Percentiles rank a stretch among this genome's conserved stretches.
Evolutionary conservation across 352 stramenopile genomes (phyloP).

Genomic region (Pythium monospermum): DNA sequence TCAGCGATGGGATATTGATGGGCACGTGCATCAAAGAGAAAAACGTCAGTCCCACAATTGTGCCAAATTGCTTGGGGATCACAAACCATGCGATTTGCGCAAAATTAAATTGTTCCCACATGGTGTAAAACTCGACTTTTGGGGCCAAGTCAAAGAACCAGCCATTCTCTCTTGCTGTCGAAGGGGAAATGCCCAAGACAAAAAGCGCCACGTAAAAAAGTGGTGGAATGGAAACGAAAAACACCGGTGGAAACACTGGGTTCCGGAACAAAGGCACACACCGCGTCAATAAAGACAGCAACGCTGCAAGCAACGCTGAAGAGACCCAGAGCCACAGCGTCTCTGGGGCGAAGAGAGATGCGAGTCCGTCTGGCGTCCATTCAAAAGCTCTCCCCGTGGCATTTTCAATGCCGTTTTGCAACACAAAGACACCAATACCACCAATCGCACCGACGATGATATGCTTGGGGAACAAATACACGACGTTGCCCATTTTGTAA

Average conservation of each 20-base stretch:
- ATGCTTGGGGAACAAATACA: constrained; percentile 94
- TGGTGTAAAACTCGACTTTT: constrained; percentile 61
- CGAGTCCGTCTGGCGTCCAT: constrained; percentile 46
- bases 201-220: constrained; percentile 70
- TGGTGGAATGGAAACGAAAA: constrained; percentile 75
- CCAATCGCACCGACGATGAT: constrained; percentile 94
- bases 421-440: constrained; percentile 88
- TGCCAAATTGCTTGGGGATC: constrained; percentile 69
- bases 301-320: constrained; percentile 44
- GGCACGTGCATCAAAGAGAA: constrained; percentile 95
- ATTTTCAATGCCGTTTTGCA: constrained; percentile 84
- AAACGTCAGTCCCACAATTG: constrained; percentile 82
- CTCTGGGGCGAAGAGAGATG: constrained; percentile 39
- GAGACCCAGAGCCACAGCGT: constrained; percentile 71
- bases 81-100: constrained; percentile 57
- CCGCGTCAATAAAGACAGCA: constrained; percentile 49
- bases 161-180: constrained; percentile 51
- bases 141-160: constrained; percentile 77
- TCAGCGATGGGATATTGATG: constrained; percentile 92
- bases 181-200: constrained; percentile 40
- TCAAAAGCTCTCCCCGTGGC: constrained; percentile 63
- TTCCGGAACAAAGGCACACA: constrained; percentile 33
- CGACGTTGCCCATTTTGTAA: constrained; percentile 87
- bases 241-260: constrained; percentile 70
- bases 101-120: constrained; percentile 77